Evolutionary conservation across 179 eudicot species (phyloP).

Genomic region (Beta corolliflora): DNA sequence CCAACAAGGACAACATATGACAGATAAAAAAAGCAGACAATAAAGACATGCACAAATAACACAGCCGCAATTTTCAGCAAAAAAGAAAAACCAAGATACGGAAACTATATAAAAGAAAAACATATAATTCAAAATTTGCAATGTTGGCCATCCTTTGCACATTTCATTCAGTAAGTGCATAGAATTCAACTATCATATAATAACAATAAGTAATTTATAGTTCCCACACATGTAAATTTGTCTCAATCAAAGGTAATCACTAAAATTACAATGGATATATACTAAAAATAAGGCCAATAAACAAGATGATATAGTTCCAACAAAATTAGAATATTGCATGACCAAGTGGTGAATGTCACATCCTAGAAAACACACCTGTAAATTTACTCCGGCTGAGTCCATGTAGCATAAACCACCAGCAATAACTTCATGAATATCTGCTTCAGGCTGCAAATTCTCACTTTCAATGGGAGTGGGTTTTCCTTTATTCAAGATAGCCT

Average conservation of each 20-base stretch:
- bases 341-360: neutral
- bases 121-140: too few species aligned
- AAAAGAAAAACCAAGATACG: neutral
- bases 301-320: neutral
- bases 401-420: constrained; percentile 86
- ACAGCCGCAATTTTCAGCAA: neutral
- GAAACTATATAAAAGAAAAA: neutral
- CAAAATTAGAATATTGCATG: neutral
- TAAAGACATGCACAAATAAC: neutral
- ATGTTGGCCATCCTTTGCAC: too few species aligned
- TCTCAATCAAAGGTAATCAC: neutral
- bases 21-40: neutral
- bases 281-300: neutral
- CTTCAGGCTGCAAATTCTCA: constrained; percentile 57
- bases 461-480: constrained; percentile 36
- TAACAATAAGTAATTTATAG: neutral
- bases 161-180: too few species aligned
- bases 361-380: constrained; percentile 60
- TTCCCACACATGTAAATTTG: neutral
- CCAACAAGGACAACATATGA: neutral
- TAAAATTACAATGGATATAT: neutral
- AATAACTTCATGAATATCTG: constrained; percentile 71
- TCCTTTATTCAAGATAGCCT: constrained; percentile 74
- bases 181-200: neutral
- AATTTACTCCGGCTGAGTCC: constrained; percentile 81